Conservation (phyloP, 371 early-diverging fungal species). For the Mortierella sp. region DNA sequence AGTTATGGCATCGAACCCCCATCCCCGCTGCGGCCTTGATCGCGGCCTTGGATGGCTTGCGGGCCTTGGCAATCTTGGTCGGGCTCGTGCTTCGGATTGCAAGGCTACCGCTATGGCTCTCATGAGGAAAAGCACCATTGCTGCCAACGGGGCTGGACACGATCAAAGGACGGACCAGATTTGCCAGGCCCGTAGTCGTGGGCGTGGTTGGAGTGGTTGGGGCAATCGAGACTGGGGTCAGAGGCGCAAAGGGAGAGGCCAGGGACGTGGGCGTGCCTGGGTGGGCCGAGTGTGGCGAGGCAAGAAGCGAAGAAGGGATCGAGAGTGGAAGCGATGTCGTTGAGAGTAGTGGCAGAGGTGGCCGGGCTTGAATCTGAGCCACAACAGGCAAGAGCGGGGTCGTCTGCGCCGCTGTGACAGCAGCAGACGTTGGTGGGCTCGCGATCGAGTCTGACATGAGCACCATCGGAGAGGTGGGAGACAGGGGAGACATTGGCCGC, state of each 20-base stretch:
- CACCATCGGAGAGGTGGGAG: constrained; percentile 17
- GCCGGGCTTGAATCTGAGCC: not conserved
- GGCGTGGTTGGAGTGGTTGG: too few species aligned
- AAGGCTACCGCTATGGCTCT: too few species aligned
- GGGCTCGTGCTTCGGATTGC: not conserved
- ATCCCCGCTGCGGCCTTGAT: constrained; percentile 9
- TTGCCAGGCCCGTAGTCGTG: too few species aligned
- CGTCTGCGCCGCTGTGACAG: too few species aligned
- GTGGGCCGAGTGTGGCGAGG: not conserved
- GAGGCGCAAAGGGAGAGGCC: too few species aligned
- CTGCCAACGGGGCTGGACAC: not conserved
- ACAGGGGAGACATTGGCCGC: constrained; percentile 41
- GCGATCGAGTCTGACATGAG: not conserved
- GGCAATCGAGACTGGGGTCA: too few species aligned
- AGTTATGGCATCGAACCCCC: constrained; percentile 73
- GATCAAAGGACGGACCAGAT: constrained; percentile 3
- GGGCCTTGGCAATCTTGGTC: not conserved
- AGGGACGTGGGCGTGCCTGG: too few species aligned
- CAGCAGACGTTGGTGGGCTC: too few species aligned
- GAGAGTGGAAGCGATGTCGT: not conserved
- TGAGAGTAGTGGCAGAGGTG: not conserved
- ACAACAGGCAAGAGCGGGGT: not conserved
- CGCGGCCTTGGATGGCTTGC: constrained; percentile 9
- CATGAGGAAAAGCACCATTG: too few species aligned
- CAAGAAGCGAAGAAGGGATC: not conserved